Base-by-base conservation (phyloP, 2,329 filamentous ascomycete species). In the Lasiodiplodia citricola region DNA sequence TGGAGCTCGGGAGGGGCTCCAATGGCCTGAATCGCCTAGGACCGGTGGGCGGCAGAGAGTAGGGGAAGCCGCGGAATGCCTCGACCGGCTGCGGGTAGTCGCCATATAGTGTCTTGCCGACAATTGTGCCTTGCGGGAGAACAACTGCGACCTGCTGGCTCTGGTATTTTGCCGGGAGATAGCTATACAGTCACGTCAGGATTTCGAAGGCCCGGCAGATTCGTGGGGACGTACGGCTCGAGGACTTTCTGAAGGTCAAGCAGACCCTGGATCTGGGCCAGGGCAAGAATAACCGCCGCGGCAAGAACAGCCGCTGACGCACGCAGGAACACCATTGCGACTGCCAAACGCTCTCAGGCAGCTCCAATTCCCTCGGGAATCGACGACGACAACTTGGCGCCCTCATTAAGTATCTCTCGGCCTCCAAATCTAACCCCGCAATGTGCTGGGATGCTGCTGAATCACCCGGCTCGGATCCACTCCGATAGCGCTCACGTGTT, bases 11-110 rank as follows among this genome's bases (percentile, higher is more conserved):
- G 11, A 74, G 70, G n/a, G 69, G 70, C n/a, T 72, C 69, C 58
- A 72, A 69, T 58, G 73, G 69, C 56, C 69, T 70, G 62, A 73
- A 74, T n/a, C 73, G 69, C 16, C 70, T 69, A 5, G 71, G 69
- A 18, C 72, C 73, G 25, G 68, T 73, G 28, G 73, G 71, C 1
- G 72, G 69, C 23, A 72, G 55, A 2, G 73, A 72, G 68, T 74
- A 74, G 13, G 73, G 72, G 41, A 73, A 68, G 16, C 73, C 71
- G 54, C 69, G 68, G 56, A 73, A 74, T 35, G 70, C 70, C 28
- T 74, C 73, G 6, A 69, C 35, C 4, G 52, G 37, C 21, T 69
- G 68, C 4, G 68, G 68, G 25, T 47, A 69, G 58, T 69, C 62
- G 65, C 68, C 68, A 38, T 52, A 5, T 10, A 69, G 55, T 13